These are phyloP conservation scores for Sechiopsis laciniata DNA, from an alignment of 306 rosid species.

Conservation along the genomic window DNA sequence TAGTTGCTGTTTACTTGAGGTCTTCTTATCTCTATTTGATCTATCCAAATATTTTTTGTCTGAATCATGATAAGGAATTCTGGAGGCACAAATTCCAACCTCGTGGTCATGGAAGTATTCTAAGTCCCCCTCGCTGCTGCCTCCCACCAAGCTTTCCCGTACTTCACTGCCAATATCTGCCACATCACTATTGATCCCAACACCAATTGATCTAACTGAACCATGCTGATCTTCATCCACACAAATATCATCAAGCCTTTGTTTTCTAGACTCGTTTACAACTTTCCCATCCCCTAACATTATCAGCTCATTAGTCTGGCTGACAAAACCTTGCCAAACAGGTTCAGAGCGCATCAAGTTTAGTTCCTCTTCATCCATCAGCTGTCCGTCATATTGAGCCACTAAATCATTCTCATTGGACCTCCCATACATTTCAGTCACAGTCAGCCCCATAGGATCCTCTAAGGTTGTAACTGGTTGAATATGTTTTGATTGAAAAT, in stretches of 20 bases:
- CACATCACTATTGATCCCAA: constrained; percentile 85
- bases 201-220: constrained; percentile 95
- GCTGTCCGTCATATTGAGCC: constrained; percentile 80
- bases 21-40: constrained; percentile 45
- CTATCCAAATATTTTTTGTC: constrained; percentile 44
- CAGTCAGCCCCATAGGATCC: constrained; percentile 59
- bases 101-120: constrained; percentile 65
- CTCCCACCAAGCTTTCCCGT: constrained; percentile 80
- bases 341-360: constrained; percentile 84
- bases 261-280: constrained; percentile 52
- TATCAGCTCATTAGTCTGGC: constrained; percentile 67
- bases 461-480: constrained; percentile 58
- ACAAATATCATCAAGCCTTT: constrained; percentile 52
- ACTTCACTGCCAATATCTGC: constrained; percentile 89
- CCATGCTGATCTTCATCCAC: constrained; percentile 82
- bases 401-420: constrained; percentile 57
- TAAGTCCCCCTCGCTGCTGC: constrained; percentile 76
- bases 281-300: constrained; percentile 67
- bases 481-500: constrained; percentile 59
- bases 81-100: constrained; percentile 46
- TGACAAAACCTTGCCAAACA: constrained; percentile 93
- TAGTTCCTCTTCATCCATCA: constrained; percentile 84
- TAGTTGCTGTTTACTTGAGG: constrained; percentile 45
- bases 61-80: constrained; percentile 42
- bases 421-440: constrained; percentile 67